These are phyloP conservation scores for Tolypocladium endophyticum DNA, from an alignment of 2,329 filamentous ascomycete genomes.

Conservation along the genomic window DNA sequence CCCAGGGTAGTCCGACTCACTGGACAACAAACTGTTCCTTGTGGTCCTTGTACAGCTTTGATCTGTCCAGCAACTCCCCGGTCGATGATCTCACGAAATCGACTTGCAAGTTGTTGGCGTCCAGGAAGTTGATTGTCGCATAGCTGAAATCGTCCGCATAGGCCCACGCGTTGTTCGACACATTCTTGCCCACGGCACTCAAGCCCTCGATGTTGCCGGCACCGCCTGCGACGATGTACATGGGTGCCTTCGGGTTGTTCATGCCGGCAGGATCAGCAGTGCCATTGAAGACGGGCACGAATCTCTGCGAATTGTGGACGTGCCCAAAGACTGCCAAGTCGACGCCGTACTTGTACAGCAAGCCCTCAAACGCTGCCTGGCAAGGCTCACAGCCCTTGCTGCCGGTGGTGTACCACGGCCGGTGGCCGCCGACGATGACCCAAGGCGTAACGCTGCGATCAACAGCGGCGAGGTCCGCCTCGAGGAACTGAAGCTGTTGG, in stretches of 20 bases:
- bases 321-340: slow-evolving; percentile 47
- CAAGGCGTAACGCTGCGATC: slow-evolving; percentile 44
- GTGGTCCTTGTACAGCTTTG: slow-evolving; percentile 38
- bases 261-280: slow-evolving; percentile 24
- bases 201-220: slow-evolving; percentile 47
- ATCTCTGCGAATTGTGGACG: slow-evolving; percentile 47
- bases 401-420: slow-evolving; percentile 35
- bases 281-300: slow-evolving; percentile 27
- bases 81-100: slow-evolving; percentile 39
- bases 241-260: slow-evolving; percentile 19
- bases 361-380: slow-evolving; percentile 39
- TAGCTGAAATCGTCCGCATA: slow-evolving; percentile 44
- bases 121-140: slow-evolving; percentile 33
- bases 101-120: slow-evolving; percentile 33
- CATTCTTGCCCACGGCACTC: slow-evolving; percentile 27
- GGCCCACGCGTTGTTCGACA: slow-evolving; percentile 33
- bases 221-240: slow-evolving; percentile 37
- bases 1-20: neutral
- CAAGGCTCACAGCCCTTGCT: slow-evolving; percentile 30
- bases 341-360: slow-evolving; percentile 46
- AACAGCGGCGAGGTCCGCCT: slow-evolving; percentile 43
- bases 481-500: slow-evolving; percentile 44
- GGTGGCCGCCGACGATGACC: slow-evolving; percentile 24
- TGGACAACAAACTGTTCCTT: slow-evolving; percentile 32
- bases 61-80: slow-evolving; percentile 35